Evolutionary conservation across 2,329 filamentous ascomycete species (phyloP), one percentile per base, ranked within the genome.

Genomic region (Periconia macrospinosa): DNA sequence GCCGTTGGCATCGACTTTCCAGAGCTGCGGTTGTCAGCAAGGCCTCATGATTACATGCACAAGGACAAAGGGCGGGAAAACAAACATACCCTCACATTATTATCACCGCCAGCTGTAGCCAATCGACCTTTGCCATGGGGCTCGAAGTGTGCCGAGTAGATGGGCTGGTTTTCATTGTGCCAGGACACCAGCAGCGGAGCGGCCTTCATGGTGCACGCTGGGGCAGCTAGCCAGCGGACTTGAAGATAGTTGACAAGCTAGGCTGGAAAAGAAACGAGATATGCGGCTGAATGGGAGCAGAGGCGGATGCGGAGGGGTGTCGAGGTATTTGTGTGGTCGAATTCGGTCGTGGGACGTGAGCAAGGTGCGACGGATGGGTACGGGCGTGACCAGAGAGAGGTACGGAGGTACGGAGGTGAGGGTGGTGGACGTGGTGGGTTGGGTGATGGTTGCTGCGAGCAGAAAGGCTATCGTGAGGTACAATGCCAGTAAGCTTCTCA

Each of bases 111-210:
- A 58, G 89, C 93, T 10, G 94, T 99, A 54, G 94, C 94, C 59
- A 99, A 80, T 68, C 94, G 87, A 50, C 92, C 92, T 75, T 94
- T 97, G 60, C 91, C 92, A 70, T 91, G 84, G 45, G 91, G 91
- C 73, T 99, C 93, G 73, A 97, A 99, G 75, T 97, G 93, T 65
- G 92, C 91, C 42, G 93, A 97, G 79, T 97, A 99, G 73, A 99
- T 92, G 54, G 94, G 94, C 67, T 91, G 87, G 78, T 95, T 96
- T 72, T 96, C 91, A 76, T 97, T 91, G 78, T 99, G 95, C 94
- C 94, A 99, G 81, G 95, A 91, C 78, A 99, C 93, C 72, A 97
- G 93, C 65, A 99, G 84, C 66, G 94, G 93, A 70, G 91, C 88
- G 72, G 92, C 92, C 84, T 96, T 97, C 94, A 99, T 99, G 41